These are phyloP conservation scores for Chionographis japonica DNA, from an alignment of 106 monocot species.

Conservation along the genomic window DNA sequence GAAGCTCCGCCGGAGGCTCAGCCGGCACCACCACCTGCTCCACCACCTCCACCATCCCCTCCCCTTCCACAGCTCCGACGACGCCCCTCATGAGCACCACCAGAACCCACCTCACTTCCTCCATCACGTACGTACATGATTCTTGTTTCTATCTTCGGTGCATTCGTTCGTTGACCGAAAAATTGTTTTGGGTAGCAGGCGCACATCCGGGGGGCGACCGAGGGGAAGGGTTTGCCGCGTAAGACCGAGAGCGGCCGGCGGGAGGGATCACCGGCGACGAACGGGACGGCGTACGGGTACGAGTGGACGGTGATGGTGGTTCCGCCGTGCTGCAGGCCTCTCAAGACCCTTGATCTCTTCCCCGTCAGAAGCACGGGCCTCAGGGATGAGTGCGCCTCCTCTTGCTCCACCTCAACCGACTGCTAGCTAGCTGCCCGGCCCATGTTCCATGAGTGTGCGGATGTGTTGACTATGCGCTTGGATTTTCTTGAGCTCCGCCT, in stretches of 20 bases:
- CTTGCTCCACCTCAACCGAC: constrained; percentile 21
- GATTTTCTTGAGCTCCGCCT: not conserved
- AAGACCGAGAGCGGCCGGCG: constrained; percentile 5
- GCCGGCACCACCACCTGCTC: constrained; percentile 23
- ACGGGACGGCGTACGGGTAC: not conserved
- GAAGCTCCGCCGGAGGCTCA: constrained; percentile 39
- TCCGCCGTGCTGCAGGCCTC: constrained; percentile 26
- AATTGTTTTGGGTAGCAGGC: not conserved
- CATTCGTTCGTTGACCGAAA: no score
- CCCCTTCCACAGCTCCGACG: not conserved
- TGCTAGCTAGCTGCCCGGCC: no score
- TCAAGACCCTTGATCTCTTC: constrained; percentile 53
- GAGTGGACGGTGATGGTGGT: constrained; percentile 9
- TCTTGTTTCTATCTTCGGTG: no score
- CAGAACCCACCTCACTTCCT: not conserved
- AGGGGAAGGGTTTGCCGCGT: constrained; percentile 9
- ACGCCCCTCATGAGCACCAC: not conserved
- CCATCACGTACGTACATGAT: not conserved
- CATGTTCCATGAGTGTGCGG: no score
- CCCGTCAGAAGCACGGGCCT: constrained; percentile 38
- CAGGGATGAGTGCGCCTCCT: constrained; percentile 26
- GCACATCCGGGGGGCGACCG: not conserved
- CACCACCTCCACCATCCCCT: not conserved
- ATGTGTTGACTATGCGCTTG: no score
- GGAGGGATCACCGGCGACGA: not conserved